A percentile compares a stretch with the other conserved stretches of the same genome.
Conservation (phyloP, 176 grass and related monocot species). For the Cenchrus americanus region DNA sequence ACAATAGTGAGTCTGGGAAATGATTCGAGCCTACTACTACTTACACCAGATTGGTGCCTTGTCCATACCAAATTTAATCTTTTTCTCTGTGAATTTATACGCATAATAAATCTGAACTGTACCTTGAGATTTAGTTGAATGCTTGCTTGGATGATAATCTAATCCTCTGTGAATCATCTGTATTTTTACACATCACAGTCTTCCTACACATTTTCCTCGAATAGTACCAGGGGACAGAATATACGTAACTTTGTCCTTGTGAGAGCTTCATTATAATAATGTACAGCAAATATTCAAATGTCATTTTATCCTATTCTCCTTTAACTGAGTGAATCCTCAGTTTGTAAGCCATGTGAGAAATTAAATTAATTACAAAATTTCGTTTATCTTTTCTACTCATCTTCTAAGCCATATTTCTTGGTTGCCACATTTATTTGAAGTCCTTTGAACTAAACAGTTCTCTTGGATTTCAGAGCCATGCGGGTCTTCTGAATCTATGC, state of each 20-base stretch:
- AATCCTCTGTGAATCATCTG: not conserved
- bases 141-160: not conserved
- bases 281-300: not conserved
- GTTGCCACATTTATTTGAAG: constrained; percentile 10
- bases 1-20: not conserved
- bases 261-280: not conserved
- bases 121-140: not conserved
- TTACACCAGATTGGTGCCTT: not conserved
- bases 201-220: not conserved
- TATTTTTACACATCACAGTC: not conserved
- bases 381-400: not conserved
- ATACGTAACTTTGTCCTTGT: constrained; percentile 6
- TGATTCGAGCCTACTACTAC: not conserved
- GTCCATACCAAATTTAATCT: not conserved
- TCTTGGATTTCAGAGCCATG: constrained; percentile 81
- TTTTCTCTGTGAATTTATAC: not conserved
- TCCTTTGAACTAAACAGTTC: constrained; percentile 23
- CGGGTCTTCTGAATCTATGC: constrained; percentile 97
- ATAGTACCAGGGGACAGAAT: not conserved
- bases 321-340: constrained; percentile 4
- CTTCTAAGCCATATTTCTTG: constrained; percentile 17
- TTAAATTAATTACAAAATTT: not conserved
- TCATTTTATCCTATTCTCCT: not conserved
- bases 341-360: not conserved
- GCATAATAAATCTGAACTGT: not conserved